Evolutionary conservation across 2,329 filamentous ascomycete species (phyloP).

Genomic region (Elsinoe ampelina): DNA sequence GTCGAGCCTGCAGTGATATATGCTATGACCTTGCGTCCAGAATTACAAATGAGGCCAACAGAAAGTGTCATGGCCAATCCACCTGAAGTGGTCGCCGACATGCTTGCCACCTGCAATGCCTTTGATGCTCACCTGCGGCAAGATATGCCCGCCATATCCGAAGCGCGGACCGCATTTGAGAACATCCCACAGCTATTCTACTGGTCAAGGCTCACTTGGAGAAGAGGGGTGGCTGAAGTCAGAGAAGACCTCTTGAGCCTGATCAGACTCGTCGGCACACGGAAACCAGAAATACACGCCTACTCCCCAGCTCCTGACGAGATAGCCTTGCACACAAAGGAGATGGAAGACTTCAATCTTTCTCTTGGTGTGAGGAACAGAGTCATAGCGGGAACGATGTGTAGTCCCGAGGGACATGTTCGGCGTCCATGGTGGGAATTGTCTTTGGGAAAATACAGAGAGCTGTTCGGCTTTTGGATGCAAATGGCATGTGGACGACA

Average conservation of each 20-base stretch:
- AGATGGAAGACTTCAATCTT: background rate
- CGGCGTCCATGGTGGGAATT: background rate
- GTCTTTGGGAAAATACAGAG: background rate
- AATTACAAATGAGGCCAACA: background rate
- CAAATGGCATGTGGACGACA: conserved; percentile 1
- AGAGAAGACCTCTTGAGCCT: background rate
- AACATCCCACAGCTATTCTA: background rate
- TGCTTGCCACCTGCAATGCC: background rate
- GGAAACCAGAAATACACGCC: background rate
- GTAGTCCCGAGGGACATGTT: background rate
- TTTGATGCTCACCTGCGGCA: background rate
- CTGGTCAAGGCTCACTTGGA: background rate
- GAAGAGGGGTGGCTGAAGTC: background rate
- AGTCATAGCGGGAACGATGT: background rate
- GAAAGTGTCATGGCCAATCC: background rate
- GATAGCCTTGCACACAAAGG: background rate
- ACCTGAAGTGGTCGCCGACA: background rate
- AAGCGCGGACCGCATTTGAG: background rate
- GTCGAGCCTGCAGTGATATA: conserved; percentile 18
- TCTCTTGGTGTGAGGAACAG: background rate
- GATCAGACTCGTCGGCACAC: background rate
- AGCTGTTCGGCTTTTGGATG: background rate
- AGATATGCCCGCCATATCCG: background rate
- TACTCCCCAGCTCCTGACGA: background rate
- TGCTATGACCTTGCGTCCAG: background rate